phyloP scores from a whole-genome alignment of 805 yeast genomes.

The Nakazawaea ernobii region DNA sequence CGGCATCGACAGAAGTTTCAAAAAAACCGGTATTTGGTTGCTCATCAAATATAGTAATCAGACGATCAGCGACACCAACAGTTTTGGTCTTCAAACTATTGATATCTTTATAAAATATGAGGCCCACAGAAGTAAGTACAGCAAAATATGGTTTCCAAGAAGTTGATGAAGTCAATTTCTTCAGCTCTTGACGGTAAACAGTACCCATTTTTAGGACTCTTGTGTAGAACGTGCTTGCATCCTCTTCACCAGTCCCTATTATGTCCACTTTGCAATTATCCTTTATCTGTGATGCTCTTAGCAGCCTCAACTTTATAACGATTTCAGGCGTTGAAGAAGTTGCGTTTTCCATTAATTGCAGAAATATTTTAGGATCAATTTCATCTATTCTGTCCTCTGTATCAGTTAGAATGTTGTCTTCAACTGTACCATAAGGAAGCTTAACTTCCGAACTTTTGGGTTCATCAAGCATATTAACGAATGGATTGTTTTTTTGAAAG shows the following conservation, averaged over 20 bases:
- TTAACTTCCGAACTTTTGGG: background rate
- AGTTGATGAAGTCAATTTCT: conserved; percentile 19
- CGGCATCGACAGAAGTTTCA: conserved; percentile 1
- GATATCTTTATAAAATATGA: conserved; percentile 37
- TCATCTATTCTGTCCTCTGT: conserved; percentile 11
- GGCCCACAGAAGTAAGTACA: conserved; percentile 44
- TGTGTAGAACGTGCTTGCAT: conserved; percentile 14
- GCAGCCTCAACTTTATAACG: background rate
- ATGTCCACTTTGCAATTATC: background rate
- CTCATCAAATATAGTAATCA: conserved; percentile 24
- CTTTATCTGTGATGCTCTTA: background rate
- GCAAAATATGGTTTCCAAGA: conserved; percentile 41
- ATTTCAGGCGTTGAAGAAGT: background rate
- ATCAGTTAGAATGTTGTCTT: conserved; percentile 5
- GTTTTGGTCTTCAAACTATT: conserved; percentile 25
- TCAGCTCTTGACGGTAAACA: conserved; percentile 33
- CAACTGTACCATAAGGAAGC: background rate
- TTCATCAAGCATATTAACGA: background rate
- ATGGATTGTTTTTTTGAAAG: conserved; percentile 9
- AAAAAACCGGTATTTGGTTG: conserved; percentile 10
- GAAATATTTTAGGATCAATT: conserved; percentile 2
- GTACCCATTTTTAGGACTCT: conserved; percentile 36
- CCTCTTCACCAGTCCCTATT: background rate
- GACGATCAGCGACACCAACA: conserved; percentile 9
- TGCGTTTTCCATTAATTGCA: background rate